Base-by-base conservation (phyloP, 106 monocot genomes). In the Dendrobium huoshanense region DNA sequence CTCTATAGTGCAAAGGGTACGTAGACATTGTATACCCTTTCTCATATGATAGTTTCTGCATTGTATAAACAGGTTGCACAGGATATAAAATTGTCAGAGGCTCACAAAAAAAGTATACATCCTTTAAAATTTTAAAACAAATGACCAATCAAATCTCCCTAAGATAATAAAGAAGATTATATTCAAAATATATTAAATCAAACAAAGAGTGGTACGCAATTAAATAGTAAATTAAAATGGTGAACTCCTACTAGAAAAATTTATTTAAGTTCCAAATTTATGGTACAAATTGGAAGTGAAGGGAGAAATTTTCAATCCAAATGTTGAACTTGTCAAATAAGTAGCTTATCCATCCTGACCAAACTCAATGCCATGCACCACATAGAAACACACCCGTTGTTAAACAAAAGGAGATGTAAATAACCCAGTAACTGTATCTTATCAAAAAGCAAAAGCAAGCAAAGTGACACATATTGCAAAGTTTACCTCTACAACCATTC, bases 401-500 rank as follows among this genome's bases (percentile, higher is more conserved):
- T 61, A 61, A 61, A 22, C 61, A 61, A 61, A 24, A 61, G 61
- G 61, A 3, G 2, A 61, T 0, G 2, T 37, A 70, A 70, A 33
- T 70, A 70, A 70, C 29, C 37, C 70, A 70, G 40, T 16, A 11
- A 37, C 70, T 33, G 24, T 16, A 70, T 37, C 4, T 8, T 37
- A 70, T 70, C 70, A 11, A 15, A 70, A 70, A 9, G 33, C 29
- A 70, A 70, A 41, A 74, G 74, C 74, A 74, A 70, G 33, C 20
- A 20, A 74, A 44, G 40, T 17, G 19, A 43, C 74, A 17, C 37
- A 58, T 19, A 58, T 45, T 17, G 61, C 27, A 27, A 44, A 55
- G 3, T 54, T 78, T 95, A 93, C 98, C 95, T 98, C 92, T 49
- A 82, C 87, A 77, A 75, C 78, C 49, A 81, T 40, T 80, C 82